Evolutionary conservation across 192 early-diverging fungal genomes (phyloP).

Genomic region (Coemansia asiatica): DNA sequence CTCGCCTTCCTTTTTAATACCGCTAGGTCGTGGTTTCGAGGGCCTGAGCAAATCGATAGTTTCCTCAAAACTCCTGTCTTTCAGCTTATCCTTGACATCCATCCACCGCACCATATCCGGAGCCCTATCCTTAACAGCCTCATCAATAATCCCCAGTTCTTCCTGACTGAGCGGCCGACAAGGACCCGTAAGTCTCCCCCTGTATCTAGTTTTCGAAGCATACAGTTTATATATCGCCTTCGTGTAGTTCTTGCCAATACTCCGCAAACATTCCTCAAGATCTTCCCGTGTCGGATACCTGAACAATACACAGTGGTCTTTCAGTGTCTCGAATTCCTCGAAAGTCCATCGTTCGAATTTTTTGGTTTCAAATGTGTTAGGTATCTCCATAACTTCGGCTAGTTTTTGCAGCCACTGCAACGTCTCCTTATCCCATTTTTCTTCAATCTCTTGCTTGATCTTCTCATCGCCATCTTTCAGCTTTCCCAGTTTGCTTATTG

Average conservation of each 20-base stretch:
- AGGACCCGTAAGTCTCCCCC: neutral
- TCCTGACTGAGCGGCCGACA: neutral
- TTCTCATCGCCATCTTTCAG: neutral
- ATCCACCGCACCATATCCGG: slow-evolving; percentile 12
- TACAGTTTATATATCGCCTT: neutral
- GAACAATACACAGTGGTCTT: slow-evolving; percentile 6
- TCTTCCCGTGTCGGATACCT: neutral
- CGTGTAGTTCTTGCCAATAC: neutral
- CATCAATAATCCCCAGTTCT: slow-evolving; percentile 6
- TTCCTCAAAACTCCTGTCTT: slow-evolving; percentile 4
- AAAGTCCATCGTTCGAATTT: neutral
- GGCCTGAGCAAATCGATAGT: neutral
- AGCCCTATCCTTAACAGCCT: neutral
- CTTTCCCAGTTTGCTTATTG: neutral
- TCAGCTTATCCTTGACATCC: slow-evolving; percentile 16
- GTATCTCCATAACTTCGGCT: neutral
- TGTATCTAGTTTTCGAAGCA: neutral
- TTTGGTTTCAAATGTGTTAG: neutral
- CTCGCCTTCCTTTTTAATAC: no score
- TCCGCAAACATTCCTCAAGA: neutral
- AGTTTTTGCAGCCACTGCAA: neutral
- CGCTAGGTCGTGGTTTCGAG: neutral
- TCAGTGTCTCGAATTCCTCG: neutral
- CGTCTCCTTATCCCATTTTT: slow-evolving; percentile 10
- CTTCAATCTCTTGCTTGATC: neutral